phyloP scores from a whole-genome alignment of 108 stramenopile species.

The Nitzschia sp. region DNA sequence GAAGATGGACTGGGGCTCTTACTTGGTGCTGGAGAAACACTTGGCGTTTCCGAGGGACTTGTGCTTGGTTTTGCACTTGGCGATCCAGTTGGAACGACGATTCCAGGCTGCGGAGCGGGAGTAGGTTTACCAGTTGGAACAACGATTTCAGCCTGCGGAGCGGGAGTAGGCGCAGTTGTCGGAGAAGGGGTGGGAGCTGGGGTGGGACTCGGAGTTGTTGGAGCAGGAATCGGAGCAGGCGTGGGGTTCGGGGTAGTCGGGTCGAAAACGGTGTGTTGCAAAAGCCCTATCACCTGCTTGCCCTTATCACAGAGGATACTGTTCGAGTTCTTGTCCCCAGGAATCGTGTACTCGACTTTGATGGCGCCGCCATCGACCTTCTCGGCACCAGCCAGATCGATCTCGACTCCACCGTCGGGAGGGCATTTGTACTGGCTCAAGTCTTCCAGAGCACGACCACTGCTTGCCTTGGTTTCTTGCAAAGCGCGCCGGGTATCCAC shows the following conservation, averaged over 20 bases:
- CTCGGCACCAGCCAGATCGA: neutral
- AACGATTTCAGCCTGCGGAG: neutral
- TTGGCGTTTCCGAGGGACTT: neutral
- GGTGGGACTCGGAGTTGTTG: conserved; percentile 1
- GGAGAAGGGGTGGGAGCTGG: neutral
- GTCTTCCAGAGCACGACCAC: neutral
- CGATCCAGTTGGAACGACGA: neutral
- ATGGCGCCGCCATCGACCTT: neutral
- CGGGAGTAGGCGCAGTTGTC: neutral
- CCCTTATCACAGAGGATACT: neutral
- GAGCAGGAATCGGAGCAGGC: neutral
- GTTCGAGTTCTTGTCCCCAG: neutral
- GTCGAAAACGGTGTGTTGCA: neutral
- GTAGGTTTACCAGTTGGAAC: neutral
- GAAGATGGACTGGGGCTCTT: neutral
- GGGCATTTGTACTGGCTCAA: neutral
- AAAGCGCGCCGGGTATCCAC: neutral
- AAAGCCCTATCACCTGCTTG: neutral
- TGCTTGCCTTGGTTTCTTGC: no score
- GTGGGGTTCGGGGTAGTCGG: neutral
- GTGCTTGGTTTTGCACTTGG: neutral
- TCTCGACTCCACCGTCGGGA: neutral
- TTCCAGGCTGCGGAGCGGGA: neutral
- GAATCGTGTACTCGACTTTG: neutral
- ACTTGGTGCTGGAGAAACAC: neutral